Conservation (phyloP, 2,329 filamentous ascomycete genomes). For the Chaetomiaceae sp. region DNA sequence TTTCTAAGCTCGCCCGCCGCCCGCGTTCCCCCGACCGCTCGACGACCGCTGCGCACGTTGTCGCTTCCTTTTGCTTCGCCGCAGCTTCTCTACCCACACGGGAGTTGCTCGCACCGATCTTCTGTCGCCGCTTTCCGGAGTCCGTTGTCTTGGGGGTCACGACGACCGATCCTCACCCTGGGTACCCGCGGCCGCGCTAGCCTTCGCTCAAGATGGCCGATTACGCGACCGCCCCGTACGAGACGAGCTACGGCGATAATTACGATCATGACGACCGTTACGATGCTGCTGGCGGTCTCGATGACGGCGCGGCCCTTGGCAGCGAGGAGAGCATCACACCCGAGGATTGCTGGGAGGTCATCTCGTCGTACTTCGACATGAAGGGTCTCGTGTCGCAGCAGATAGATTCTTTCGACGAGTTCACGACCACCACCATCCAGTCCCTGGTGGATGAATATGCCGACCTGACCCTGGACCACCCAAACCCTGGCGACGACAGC, state of each 20-base stretch:
- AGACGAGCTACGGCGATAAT: constrained; percentile 19
- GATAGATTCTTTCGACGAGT: constrained; percentile 97
- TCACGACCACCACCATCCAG: constrained; percentile 88
- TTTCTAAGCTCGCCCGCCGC: constrained; percentile 18
- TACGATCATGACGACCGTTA: constrained; percentile 49
- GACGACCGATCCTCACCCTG: background rate
- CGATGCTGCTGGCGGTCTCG: constrained; percentile 41
- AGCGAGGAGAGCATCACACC: constrained; percentile 73
- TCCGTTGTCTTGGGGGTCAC: background rate
- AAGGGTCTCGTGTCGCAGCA: constrained; percentile 97
- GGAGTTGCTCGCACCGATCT: background rate
- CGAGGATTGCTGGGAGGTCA: constrained; percentile 98
- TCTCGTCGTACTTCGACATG: constrained; percentile 90
- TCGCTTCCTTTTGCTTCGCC: background rate
- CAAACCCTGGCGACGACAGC: constrained; percentile 68
- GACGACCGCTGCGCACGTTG: background rate
- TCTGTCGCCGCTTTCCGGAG: background rate
- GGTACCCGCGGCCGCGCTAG: background rate
- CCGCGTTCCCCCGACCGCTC: background rate
- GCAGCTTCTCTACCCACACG: background rate
- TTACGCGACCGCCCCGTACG: constrained; percentile 19
- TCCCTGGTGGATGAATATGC: constrained; percentile 91
- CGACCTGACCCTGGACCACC: constrained; percentile 87
- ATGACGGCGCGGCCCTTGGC: constrained; percentile 63
- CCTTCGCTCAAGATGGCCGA: constrained; percentile 18